These are phyloP conservation scores for Peronosclerospora sorghi DNA, from an alignment of 352 stramenopile genomes.

Conservation along the genomic window DNA sequence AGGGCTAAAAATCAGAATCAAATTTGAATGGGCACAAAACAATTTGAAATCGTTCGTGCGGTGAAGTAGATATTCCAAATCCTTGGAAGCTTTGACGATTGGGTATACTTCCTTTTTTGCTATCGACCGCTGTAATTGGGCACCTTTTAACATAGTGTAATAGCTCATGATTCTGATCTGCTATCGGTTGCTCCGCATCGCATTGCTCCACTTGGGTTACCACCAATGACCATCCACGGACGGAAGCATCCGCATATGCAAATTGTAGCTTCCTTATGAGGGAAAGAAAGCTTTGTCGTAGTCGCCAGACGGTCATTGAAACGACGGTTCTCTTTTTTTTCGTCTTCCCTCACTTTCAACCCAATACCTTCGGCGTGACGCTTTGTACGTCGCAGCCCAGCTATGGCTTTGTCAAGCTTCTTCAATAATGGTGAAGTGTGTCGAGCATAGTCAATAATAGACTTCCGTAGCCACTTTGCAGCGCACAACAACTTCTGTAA, in stretches of 20 bases:
- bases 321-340: not conserved
- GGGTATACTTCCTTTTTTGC: not conserved
- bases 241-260: not conserved
- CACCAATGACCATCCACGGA: not conserved
- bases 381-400: not conserved
- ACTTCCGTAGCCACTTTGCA: not conserved
- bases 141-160: not conserved
- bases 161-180: not conserved
- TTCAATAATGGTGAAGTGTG: not conserved
- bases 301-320: not conserved
- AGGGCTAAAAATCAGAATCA: not conserved
- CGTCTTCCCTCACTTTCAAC: not conserved
- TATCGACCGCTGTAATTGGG: not conserved
- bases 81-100: not conserved
- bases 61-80: not conserved
- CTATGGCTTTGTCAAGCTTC: not conserved
- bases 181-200: not conserved
- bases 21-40: not conserved
- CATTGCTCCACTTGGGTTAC: not conserved
- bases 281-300: not conserved
- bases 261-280: not conserved
- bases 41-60: not conserved
- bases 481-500: not conserved
- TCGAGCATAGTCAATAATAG: not conserved
- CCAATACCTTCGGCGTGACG: not conserved